phyloP scores from a whole-genome alignment of 73 alveolate genomes.

The Paramecium caudatum region DNA sequence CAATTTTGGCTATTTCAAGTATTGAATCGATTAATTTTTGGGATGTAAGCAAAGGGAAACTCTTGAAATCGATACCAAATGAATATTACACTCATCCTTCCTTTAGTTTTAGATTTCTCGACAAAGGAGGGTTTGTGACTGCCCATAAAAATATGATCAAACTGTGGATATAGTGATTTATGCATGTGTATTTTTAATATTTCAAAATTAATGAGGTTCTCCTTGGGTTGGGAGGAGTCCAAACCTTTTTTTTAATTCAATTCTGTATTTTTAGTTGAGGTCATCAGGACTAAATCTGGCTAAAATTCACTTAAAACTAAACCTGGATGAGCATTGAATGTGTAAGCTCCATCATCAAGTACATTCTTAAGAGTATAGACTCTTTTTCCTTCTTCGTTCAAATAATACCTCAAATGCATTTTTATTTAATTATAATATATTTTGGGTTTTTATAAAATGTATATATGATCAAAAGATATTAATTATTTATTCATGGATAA shows the following conservation, averaged over 20 bases:
- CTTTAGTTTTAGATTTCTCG: background rate
- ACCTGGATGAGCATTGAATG: slow-evolving; percentile 70
- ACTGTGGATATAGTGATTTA: slow-evolving; percentile 31
- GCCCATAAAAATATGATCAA: background rate
- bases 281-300: slow-evolving; percentile 52
- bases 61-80: background rate
- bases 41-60: background rate
- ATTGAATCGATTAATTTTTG: background rate
- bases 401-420: slow-evolving; percentile 33
- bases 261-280: background rate
- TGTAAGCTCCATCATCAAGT: slow-evolving; percentile 59
- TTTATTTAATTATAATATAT: slow-evolving; percentile 17
- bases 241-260: background rate
- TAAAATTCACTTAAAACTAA: background rate
- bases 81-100: slow-evolving; percentile 10
- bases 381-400: slow-evolving; percentile 67
- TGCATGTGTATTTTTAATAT: background rate
- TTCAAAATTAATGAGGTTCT: slow-evolving; percentile 24
- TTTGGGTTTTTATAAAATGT: background rate
- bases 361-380: slow-evolving; percentile 41
- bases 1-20: background rate
- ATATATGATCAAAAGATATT: slow-evolving; percentile 29
- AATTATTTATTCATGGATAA: slow-evolving; percentile 51
- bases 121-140: background rate
- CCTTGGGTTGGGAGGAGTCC: background rate